Conservation (phyloP, 139 green algal genomes). For the Chlorella sp. region DNA sequence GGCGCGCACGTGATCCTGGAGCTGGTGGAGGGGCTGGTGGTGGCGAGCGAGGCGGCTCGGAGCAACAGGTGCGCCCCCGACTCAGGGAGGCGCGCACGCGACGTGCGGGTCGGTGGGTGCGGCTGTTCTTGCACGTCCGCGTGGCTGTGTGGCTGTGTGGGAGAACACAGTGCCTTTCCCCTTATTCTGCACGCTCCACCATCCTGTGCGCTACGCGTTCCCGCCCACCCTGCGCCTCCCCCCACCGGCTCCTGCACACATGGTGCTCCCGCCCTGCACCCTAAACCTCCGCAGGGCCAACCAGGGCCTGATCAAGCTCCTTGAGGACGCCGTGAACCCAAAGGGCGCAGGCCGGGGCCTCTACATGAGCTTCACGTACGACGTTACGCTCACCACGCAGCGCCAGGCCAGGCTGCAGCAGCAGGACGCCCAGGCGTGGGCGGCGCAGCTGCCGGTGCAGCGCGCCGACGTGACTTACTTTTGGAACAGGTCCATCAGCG, state of each 20-base stretch:
- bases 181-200: too few relatives aligned
- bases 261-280: too few relatives aligned
- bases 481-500: slow-evolving; percentile 64
- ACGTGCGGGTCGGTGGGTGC: too few relatives aligned
- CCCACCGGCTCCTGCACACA: too few relatives aligned
- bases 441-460: slow-evolving; percentile 3
- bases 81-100: too few relatives aligned
- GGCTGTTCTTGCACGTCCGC: too few relatives aligned
- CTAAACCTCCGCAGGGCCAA: too few relatives aligned
- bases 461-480: slow-evolving; percentile 60
- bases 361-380: slow-evolving; percentile 64
- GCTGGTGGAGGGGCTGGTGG: slow-evolving; percentile 42
- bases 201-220: too few relatives aligned
- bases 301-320: slow-evolving; percentile 21
- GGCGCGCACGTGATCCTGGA: slow-evolving; percentile 51
- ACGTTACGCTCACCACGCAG: slow-evolving; percentile 76
- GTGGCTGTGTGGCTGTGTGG: too few relatives aligned
- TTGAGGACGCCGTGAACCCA: slow-evolving; percentile 51
- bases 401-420: slow-evolving; percentile 4
- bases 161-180: too few relatives aligned
- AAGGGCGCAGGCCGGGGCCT: slow-evolving; percentile 46
- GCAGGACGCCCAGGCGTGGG: neutral
- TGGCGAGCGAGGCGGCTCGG: slow-evolving; percentile 9
- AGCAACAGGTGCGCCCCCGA: neutral
- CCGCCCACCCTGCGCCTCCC: too few relatives aligned